A percentile compares a stretch with the other conserved stretches of the same genome.
Evolutionary conservation across 2,329 filamentous ascomycete genomes (phyloP).

Genomic region (Piedraia hortae): DNA sequence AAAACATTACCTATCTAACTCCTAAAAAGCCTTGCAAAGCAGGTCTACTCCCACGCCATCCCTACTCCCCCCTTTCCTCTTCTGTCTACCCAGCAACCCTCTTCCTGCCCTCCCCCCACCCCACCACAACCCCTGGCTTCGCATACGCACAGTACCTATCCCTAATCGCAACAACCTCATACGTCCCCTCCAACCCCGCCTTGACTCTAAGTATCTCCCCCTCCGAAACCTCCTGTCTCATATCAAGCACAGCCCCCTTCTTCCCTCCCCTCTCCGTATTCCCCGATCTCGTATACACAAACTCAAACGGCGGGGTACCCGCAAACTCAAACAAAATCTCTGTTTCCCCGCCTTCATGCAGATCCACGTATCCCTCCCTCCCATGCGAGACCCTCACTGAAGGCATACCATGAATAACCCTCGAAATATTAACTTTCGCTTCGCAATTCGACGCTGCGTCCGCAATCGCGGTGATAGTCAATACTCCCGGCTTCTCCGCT

Average conservation of each 20-base stretch:
- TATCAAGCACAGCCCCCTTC: conserved; percentile 60
- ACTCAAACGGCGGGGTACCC: conserved; percentile 88
- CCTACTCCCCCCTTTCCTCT: too few relatives aligned
- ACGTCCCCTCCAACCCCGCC: conserved; percentile 81
- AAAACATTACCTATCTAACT: too few relatives aligned
- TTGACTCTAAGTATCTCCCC: conserved; percentile 58
- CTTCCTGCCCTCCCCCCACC: conserved; percentile 5
- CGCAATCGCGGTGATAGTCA: conserved; percentile 61
- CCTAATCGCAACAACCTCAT: conserved; percentile 90
- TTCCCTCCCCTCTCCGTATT: conserved; percentile 50
- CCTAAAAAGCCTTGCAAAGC: too few relatives aligned
- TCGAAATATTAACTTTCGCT: conserved; percentile 48
- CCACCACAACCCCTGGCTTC: conserved; percentile 17
- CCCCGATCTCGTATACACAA: conserved; percentile 79
- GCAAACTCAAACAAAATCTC: conserved; percentile 89
- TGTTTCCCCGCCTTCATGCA: conserved; percentile 85
- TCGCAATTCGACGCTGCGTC: conserved; percentile 77
- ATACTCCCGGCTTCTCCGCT: conserved; percentile 69
- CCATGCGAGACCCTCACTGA: conserved; percentile 77
- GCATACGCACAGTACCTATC: conserved; percentile 79
- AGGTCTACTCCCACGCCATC: too few relatives aligned
- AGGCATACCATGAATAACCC: conserved; percentile 73
- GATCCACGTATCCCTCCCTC: conserved; percentile 54
- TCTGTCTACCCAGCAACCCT: too few relatives aligned
- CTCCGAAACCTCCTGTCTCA: conserved; percentile 60